These are phyloP conservation scores for Aspergillus candidus DNA, from an alignment of 2,329 filamentous ascomycete species.

Conservation along the genomic window DNA sequence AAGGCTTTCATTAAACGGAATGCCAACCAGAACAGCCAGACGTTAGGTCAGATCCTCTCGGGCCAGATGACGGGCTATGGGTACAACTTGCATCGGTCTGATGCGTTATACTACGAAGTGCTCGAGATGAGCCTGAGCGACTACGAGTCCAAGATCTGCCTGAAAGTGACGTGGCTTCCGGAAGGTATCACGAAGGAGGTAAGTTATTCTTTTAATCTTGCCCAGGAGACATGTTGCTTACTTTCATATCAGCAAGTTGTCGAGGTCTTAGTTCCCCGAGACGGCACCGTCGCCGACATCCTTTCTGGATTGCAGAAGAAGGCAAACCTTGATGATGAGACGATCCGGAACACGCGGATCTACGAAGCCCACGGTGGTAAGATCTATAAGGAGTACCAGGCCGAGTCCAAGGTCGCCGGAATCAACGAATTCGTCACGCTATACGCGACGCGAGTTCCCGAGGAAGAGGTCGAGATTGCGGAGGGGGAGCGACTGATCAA, in stretches of 20 bases:
- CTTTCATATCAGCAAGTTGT: conserved; percentile 56
- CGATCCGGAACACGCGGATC: conserved; percentile 65
- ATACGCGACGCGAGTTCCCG: conserved; percentile 73
- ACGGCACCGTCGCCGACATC: conserved; percentile 72
- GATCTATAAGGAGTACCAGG: conserved; percentile 69
- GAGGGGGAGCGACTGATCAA: conserved; percentile 65
- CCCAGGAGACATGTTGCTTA: conserved; percentile 1
- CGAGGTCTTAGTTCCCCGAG: conserved; percentile 83
- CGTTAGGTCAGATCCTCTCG: conserved; percentile 70
- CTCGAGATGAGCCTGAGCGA: conserved; percentile 91
- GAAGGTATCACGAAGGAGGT: conserved; percentile 91
- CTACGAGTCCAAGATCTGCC: conserved; percentile 81
- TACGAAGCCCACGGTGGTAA: conserved; percentile 80
- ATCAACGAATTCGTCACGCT: conserved; percentile 81
- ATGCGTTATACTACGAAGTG: conserved; percentile 85
- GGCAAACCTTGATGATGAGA: conserved; percentile 69
- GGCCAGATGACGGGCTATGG: conserved; percentile 67
- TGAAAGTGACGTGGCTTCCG: conserved; percentile 77
- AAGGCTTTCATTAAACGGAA: conserved; percentile 71
- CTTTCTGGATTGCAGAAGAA: conserved; percentile 73
- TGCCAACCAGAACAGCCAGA: conserved; percentile 62
- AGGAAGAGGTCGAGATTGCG: conserved; percentile 57
- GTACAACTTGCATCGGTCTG: conserved; percentile 61
- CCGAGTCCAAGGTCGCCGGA: conserved; percentile 66
- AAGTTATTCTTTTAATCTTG: conserved; percentile 21